Base-by-base conservation (phyloP, 164 flowering plant species). In the Vitis labrusca region DNA sequence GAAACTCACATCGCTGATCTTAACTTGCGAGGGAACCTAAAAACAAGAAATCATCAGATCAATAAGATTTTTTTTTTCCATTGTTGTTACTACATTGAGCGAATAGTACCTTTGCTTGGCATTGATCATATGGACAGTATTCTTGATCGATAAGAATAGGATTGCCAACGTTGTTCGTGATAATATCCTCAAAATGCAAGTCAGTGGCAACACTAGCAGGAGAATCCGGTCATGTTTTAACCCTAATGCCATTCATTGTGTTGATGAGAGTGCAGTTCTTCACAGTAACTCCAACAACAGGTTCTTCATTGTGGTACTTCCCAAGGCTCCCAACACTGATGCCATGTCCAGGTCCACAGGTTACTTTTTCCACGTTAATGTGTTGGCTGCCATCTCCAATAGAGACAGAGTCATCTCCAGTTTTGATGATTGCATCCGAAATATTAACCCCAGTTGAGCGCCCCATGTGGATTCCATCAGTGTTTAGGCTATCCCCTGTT, bases 321-420 rank as follows among this genome's bases (percentile, higher is more conserved):
- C 94, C 94, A 0, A 87, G 81, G 70, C 91, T 89, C 2, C 90
- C 94, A 8, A 89, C 66, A 60, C 85, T 81, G 14, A 88, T 77
- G 4, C 90, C 92, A 30, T 88, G 92, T 3, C 88, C 89, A 0
- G 88, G 93, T 9, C 88, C 88, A 23, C 90, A 84, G 0, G 52
- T 74, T 6, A 86, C 85, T 0, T 37, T 51, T 1, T 44, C 49
- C 1, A 88, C 27, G 30, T 7, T 15, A 0, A 88, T 30, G 0
- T 77, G 23, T 51, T 59, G 7, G 56, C 64, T 67, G 0, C 87
- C 91, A 19, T 81, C 86, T 1, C 87, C 90, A 0, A 86, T 23
- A n/a, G 93, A 89, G 50, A 89, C 66, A 68, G 91, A 89, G 61
- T 89, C 94, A 54, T 87, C 94, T 10, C 94, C 91, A 0, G 90